phyloP scores from a whole-genome alignment of 2,329 filamentous ascomycete genomes.

The Aureobasidium lini region DNA sequence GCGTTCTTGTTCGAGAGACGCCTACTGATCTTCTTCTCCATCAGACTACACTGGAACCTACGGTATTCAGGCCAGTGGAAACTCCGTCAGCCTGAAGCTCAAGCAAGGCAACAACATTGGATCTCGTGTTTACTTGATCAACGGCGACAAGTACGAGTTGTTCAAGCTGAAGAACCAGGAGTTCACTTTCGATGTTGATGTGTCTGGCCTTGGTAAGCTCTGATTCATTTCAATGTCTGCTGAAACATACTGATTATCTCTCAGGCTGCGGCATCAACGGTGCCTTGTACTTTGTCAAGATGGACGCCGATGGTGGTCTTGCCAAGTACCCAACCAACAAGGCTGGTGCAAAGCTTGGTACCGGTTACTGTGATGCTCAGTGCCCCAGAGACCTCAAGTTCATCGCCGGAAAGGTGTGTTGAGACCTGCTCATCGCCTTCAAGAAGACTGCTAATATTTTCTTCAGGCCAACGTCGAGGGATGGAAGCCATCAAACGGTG shows the following conservation, averaged over 20 bases:
- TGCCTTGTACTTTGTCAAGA: constrained; percentile 59
- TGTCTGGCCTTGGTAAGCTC: constrained; percentile 48
- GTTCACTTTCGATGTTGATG: constrained; percentile 66
- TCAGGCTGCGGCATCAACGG: constrained; percentile 60
- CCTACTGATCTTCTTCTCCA: not conserved
- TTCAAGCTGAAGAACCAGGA: constrained; percentile 61
- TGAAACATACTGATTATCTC: not conserved
- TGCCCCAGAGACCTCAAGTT: constrained; percentile 31
- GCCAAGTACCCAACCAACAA: constrained; percentile 29
- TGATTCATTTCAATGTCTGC: too few species aligned
- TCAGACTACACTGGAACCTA: constrained; percentile 34
- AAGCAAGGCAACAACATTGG: constrained; percentile 46
- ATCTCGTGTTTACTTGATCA: constrained; percentile 37
- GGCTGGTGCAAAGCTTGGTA: constrained; percentile 51
- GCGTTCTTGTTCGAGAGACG: not conserved
- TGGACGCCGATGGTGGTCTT: constrained; percentile 54
- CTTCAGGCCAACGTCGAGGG: constrained; percentile 16
- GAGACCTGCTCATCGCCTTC: accelerated
- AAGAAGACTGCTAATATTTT: not conserved
- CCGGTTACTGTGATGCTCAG: constrained; percentile 49
- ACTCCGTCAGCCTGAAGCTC: constrained; percentile 49
- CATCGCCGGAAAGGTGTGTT: constrained; percentile 18
- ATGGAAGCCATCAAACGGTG: constrained; percentile 21
- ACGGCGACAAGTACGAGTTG: constrained; percentile 55
- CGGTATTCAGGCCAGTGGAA: constrained; percentile 46